Evolutionary conservation across 306 rosid species (phyloP), one percentile per base, ranked within the genome.

Genomic region (Ceratonia siliqua): DNA sequence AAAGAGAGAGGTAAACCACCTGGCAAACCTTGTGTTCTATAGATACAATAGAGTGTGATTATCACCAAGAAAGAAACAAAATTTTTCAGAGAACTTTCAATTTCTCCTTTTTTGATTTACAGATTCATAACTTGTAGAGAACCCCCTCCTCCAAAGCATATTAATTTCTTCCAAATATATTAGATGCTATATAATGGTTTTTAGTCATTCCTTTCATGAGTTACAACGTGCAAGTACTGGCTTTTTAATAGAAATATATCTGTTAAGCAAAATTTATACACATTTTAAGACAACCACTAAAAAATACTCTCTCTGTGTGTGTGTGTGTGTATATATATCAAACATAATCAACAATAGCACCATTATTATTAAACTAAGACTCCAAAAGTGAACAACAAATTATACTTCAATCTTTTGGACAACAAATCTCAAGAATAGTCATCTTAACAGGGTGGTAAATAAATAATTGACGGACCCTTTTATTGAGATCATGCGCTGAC

Each of bases 401-500:
- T 22, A 30, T 3, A 38, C 22, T 68, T 18, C 9, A 57, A 50
- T 48, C 45, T 25, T 36, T 73, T 52, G 59, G 22, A 62, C 48
- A 62, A 30, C 1, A 66, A 68, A 21, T 8, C 25, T 59, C 33
- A 75, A 15, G 13, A 54, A 12, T 64, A 64, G 21, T 59, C 8
- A 61, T 17, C 52, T 48, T 14, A 79, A 32, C 5, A 12, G 62
- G 17, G 0, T 4, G 13, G 50, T 25, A 12, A 54, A 14, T 41
- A 42, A 41, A 2, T 20, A 50, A 70, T 9, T 12, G 21, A 45
- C 58, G 21, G 9, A 75, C 81, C 74, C 7, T 69, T 53, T 45
- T 28, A 46, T 74, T 43, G 41, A 42, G 69, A 27, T 70, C 74
- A 25, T 53, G 68, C 30, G 55, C 62, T 21, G 68, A 17, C 74